These are phyloP conservation scores for Epithemia pelagica DNA, from an alignment of 108 stramenopile genomes.

Conservation along the genomic window DNA sequence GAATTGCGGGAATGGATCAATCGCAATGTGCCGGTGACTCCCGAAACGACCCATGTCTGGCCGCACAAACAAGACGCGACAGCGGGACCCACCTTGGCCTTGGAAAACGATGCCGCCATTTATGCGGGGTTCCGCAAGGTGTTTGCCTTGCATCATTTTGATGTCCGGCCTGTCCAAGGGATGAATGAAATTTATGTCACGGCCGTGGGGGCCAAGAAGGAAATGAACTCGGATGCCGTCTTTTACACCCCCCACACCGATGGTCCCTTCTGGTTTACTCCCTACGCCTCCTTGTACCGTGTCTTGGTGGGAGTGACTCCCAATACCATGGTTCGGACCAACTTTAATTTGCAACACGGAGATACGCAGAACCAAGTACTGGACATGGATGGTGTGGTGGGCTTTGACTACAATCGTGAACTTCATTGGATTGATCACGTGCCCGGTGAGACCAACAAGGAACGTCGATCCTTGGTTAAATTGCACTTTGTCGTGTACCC, in stretches of 20 bases:
- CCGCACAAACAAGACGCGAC: constrained; percentile 44
- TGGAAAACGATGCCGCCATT: constrained; percentile 42
- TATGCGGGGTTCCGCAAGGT: constrained; percentile 37
- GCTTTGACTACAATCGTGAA: constrained; percentile 57
- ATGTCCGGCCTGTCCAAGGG: constrained; percentile 30
- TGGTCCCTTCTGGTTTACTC: constrained; percentile 51
- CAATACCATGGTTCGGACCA: constrained; percentile 46
- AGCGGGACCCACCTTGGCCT: constrained; percentile 17
- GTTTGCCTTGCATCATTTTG: constrained; percentile 41
- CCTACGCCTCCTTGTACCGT: constrained; percentile 38
- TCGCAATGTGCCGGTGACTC: constrained; percentile 23
- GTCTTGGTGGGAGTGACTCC: constrained; percentile 52
- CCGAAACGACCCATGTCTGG: constrained; percentile 50
- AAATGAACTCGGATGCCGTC: constrained; percentile 45
- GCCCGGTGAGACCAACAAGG: constrained; percentile 31
- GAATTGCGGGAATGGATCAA: constrained; percentile 41
- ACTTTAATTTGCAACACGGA: constrained; percentile 45
- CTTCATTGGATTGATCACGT: constrained; percentile 59
- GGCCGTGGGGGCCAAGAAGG: constrained; percentile 39
- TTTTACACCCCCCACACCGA: constrained; percentile 42
- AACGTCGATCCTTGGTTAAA: constrained; percentile 45
- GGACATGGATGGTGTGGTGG: constrained; percentile 35
- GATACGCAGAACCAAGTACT: constrained; percentile 30
- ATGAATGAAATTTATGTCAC: constrained; percentile 63
- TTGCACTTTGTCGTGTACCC: constrained; percentile 50